Evolutionary conservation across 2,329 filamentous ascomycete species (phyloP).

Genomic region (Apiospora malaysiana): DNA sequence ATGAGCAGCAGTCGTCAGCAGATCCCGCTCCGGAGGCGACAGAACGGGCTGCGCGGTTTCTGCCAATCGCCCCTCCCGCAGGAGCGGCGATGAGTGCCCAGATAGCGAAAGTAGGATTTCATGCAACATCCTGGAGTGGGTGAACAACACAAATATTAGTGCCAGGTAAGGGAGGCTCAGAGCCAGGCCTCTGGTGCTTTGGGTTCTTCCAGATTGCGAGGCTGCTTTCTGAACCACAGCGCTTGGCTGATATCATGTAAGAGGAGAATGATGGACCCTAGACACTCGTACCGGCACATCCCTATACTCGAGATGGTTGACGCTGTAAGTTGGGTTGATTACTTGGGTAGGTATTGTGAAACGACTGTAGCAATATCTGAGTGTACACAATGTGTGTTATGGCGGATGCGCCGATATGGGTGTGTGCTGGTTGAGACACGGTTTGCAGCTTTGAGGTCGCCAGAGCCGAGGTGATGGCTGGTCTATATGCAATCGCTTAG

Average conservation of each 20-base stretch:
- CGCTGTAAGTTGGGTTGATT: constrained; percentile 32
- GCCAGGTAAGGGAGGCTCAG: constrained; percentile 26
- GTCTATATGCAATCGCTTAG: not conserved
- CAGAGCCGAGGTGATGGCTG: constrained; percentile 12
- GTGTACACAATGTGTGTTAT: not conserved
- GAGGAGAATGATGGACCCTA: constrained; percentile 56
- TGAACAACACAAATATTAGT: constrained; percentile 27
- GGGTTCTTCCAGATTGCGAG: constrained; percentile 8
- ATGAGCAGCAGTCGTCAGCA: constrained; percentile 77
- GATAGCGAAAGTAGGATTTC: constrained; percentile 97
- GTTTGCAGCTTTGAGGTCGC: constrained; percentile 2
- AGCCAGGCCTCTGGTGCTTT: constrained; percentile 32
- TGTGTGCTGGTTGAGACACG: not conserved
- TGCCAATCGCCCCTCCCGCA: constrained; percentile 60
- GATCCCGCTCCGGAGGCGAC: constrained; percentile 81
- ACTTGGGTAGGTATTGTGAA: too few relatives aligned
- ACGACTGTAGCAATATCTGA: not conserved
- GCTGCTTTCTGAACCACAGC: constrained; percentile 42
- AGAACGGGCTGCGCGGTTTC: constrained; percentile 55
- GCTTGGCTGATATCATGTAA: constrained; percentile 50
- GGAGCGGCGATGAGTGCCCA: constrained; percentile 88
- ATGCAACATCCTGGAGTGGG: constrained; percentile 77
- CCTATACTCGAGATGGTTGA: constrained; percentile 29
- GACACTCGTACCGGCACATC: constrained; percentile 62
- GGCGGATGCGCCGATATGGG: not conserved